These are phyloP conservation scores for Sicyos baderoa DNA, from an alignment of 306 rosid species.

Conservation along the genomic window DNA sequence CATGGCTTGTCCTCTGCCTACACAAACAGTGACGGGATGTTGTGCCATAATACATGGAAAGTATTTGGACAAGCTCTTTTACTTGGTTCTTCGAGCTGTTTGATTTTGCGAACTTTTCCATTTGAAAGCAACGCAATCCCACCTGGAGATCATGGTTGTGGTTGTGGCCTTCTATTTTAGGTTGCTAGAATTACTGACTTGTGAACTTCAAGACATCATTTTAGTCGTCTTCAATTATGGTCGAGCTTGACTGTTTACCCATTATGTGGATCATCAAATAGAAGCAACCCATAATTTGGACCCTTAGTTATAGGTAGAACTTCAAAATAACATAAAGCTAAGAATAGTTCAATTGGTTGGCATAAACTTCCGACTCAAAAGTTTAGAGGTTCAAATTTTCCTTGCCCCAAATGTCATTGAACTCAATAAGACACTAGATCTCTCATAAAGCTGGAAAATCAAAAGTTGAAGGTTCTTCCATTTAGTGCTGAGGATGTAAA, in stretches of 20 bases:
- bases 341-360: neutral
- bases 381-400: neutral
- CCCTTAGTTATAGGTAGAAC: neutral
- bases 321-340: neutral
- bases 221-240: neutral
- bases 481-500: neutral
- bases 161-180: neutral
- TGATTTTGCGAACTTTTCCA: neutral
- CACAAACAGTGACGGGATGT: neutral
- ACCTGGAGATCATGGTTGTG: neutral
- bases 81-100: slow-evolving; percentile 5
- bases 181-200: neutral
- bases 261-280: neutral
- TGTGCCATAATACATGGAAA: neutral
- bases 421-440: neutral
- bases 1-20: slow-evolving; percentile 3
- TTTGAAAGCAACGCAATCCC: slow-evolving; percentile 1
- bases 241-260: neutral
- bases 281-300: slow-evolving; percentile 6
- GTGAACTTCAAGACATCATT: neutral
- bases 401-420: neutral
- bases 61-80: slow-evolving; percentile 2
- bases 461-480: neutral
- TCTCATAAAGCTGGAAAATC: neutral
- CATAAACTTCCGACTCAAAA: neutral